phyloP scores from a whole-genome alignment of 2,329 filamentous ascomycete species.

The Ophiosphaerella narmari region DNA sequence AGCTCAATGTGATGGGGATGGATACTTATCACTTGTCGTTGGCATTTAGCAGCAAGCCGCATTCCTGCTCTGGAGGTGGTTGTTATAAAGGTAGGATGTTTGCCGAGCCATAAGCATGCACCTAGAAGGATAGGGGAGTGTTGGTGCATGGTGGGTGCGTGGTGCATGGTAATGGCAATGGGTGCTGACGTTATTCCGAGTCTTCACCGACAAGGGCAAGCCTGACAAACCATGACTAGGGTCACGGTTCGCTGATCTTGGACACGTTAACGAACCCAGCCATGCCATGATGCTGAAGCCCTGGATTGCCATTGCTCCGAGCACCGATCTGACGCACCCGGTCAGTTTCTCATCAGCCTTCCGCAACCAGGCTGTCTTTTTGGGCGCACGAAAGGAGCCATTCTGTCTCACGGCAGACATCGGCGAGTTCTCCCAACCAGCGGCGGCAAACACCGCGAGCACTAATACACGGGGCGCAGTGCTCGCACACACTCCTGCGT shows the following conservation, averaged over 20 bases:
- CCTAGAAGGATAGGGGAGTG: conserved; percentile 14
- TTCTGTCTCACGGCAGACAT: not conserved
- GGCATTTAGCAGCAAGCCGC: no score
- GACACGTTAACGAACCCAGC: conserved; percentile 3
- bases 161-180: conserved; percentile 4
- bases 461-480: conserved; percentile 16
- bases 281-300: conserved; percentile 3
- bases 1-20: no score
- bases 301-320: conserved; percentile 18
- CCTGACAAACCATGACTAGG: not conserved
- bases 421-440: not conserved
- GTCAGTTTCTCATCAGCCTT: not conserved
- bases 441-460: conserved; percentile 14
- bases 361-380: not conserved
- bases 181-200: conserved; percentile 14
- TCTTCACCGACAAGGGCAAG: conserved; percentile 22
- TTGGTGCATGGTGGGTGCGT: conserved; percentile 1
- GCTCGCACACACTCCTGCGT: conserved; percentile 16
- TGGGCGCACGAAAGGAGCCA: conserved; percentile 3
- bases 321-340: conserved; percentile 10
- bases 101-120: conserved; percentile 1
- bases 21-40: no score
- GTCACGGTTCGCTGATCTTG: conserved; percentile 10
- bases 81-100: no score
- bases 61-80: no score